A percentile compares a stretch with the other conserved stretches of the same genome.
Evolutionary conservation across 352 stramenopile genomes (phyloP).

Genomic region (Phytophthora sp.): DNA sequence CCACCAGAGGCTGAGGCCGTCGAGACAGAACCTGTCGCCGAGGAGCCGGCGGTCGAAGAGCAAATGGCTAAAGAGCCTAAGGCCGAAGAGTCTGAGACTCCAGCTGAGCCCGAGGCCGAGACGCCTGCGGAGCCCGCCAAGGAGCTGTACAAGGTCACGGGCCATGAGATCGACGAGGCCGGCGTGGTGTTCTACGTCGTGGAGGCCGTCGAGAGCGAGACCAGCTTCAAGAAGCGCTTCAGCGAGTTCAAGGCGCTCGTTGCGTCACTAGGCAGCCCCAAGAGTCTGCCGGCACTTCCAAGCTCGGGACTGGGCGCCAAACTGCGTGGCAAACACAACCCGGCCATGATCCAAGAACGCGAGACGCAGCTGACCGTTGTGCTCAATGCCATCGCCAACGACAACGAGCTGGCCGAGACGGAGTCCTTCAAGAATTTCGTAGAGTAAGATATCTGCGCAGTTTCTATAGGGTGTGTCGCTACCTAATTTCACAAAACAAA

Average conservation of each 20-base stretch:
- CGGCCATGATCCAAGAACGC: constrained; percentile 62
- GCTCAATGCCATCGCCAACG: constrained; percentile 71
- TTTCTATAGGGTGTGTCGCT: constrained; percentile 3
- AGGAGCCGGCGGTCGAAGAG: constrained; percentile 11
- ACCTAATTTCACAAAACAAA: constrained; percentile 6
- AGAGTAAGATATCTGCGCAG: constrained; percentile 4
- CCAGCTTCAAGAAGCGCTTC: constrained; percentile 70
- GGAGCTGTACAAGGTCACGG: constrained; percentile 52
- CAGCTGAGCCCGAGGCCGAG: constrained; percentile 29
- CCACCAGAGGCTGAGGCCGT: constrained; percentile 17
- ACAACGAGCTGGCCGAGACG: constrained; percentile 47
- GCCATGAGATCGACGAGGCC: constrained; percentile 64
- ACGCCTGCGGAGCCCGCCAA: constrained; percentile 13
- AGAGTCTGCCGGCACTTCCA: constrained; percentile 59
- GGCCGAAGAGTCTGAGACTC: constrained; percentile 5
- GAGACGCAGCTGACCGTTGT: constrained; percentile 65
- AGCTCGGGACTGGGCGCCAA: constrained; percentile 49
- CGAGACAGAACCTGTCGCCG: constrained; percentile 18
- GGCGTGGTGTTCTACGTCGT: constrained; percentile 80
- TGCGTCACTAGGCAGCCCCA: constrained; percentile 37
- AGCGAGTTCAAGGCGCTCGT: constrained; percentile 86
- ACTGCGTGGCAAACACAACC: constrained; percentile 70
- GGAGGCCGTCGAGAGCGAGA: constrained; percentile 43
- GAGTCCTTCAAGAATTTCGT: constrained; percentile 70
- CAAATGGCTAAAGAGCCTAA: constrained; percentile 9